Base-by-base conservation (phyloP, 75 land plant species). In the Ceratopteris richardii region DNA sequence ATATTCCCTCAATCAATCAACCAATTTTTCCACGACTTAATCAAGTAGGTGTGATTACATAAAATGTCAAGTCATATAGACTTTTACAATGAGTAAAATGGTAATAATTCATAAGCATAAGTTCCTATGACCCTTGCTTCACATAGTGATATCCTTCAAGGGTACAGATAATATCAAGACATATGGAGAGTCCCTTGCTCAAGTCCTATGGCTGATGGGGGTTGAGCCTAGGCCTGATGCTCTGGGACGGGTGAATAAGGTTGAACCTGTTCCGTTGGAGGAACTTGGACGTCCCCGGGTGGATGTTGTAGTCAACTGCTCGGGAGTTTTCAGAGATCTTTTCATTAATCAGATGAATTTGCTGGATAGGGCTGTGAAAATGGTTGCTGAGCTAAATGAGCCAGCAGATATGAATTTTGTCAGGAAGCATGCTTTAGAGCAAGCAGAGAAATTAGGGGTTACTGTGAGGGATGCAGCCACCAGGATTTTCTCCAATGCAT, bases 281-380 rank as follows among this genome's bases (percentile, higher is more conserved):
- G 96, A 95, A 70, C 97, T 95, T 41, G 92, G 93, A 12, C 71
- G 99, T 56, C 99, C 99, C 10, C 79, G 99, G 54, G 63, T 95
- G 31, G 99, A 95, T 68, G 99, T 95, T 43, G 99, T 95, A 57
- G 99, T 95, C 19, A 95, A 95, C 51, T 95, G 99, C 72, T 95
- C 99, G 1, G 99, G 99, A 25, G 99, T 95, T 29, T 95, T 95
- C 82, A 69, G 99, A 54, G 99, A 95, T 60, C 74, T 95, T 29
- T 95, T 95, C 78, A 95, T 95, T 58, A 95, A 95, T 60, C 80
- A 94, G 99, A 95, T 95, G 99, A 95, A 95, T 56, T 81, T 95
- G n/a, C 73, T 95, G 21, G 99, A 95, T 61, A 73, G 99, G 24
- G 99, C 97, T 16, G 82, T 95, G 60, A 95, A 95, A 77, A 75